phyloP scores from a whole-genome alignment of 768 basidiomycete species.

The Hebeloma cylindrosporum region DNA sequence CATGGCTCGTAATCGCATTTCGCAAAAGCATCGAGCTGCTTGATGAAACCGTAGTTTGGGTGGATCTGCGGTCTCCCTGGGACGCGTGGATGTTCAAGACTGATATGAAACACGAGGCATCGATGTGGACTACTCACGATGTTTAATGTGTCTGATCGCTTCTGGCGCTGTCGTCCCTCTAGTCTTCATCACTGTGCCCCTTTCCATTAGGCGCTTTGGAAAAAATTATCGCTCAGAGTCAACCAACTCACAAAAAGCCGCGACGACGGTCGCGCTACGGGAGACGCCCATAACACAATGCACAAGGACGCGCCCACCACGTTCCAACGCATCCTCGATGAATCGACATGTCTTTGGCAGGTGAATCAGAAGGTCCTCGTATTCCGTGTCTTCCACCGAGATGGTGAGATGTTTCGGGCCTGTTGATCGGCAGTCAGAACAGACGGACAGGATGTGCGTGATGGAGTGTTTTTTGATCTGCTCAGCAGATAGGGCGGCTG shows the following conservation, averaged over 20 bases:
- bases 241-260: constrained; percentile 47
- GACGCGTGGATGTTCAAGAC: not conserved
- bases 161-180: constrained; percentile 38
- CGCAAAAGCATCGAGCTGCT: constrained; percentile 54
- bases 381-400: constrained; percentile 45
- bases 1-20: constrained; percentile 50
- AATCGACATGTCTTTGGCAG: constrained; percentile 59
- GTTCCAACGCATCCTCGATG: constrained; percentile 55
- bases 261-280: constrained; percentile 60
- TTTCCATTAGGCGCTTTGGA: too few species aligned
- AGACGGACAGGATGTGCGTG: constrained; percentile 59
- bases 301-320: constrained; percentile 60
- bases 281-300: constrained; percentile 78
- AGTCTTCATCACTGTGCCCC: constrained; percentile 60
- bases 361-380: constrained; percentile 60
- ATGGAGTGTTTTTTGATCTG: constrained; percentile 36
- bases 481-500: constrained; percentile 35
- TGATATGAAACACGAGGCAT: constrained; percentile 12
- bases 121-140: constrained; percentile 35
- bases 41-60: constrained; percentile 57
- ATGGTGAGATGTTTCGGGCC: constrained; percentile 38
- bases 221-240: too few species aligned
- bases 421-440: constrained; percentile 50
- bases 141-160: constrained; percentile 50
- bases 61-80: constrained; percentile 41